These are phyloP conservation scores for Alternaria ventricosa DNA, from an alignment of 2,329 filamentous ascomycete genomes.

Conservation along the genomic window DNA sequence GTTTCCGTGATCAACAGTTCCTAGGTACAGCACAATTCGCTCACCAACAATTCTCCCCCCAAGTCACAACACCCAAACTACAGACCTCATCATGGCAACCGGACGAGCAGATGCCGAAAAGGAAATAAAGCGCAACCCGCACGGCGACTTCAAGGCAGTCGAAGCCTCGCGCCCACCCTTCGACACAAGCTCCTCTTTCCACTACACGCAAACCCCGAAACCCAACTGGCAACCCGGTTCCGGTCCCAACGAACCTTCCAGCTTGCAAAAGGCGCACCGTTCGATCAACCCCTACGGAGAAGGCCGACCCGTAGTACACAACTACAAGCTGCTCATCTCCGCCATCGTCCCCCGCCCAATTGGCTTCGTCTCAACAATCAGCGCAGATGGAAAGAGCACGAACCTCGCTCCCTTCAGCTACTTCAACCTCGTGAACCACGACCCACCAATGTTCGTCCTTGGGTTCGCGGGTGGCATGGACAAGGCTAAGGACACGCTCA, in stretches of 20 bases:
- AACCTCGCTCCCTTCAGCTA: constrained; percentile 92
- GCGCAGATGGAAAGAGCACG: constrained; percentile 65
- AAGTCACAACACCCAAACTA: not conserved
- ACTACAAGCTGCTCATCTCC: constrained; percentile 93
- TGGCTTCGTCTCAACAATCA: constrained; percentile 65
- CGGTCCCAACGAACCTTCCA: constrained; percentile 67
- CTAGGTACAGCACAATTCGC: not conserved
- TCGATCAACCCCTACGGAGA: constrained; percentile 81
- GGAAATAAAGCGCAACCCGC: constrained; percentile 66
- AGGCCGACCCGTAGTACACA: constrained; percentile 70
- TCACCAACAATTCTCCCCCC: not conserved
- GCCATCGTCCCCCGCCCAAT: constrained; percentile 84
- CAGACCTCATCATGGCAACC: constrained; percentile 18
- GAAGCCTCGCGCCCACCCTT: constrained; percentile 71
- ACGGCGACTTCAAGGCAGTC: constrained; percentile 76
- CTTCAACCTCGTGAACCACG: constrained; percentile 82
- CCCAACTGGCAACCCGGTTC: constrained; percentile 71
- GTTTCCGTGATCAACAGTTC: not conserved
- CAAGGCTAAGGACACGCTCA: constrained; percentile 77
- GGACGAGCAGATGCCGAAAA: constrained; percentile 55
- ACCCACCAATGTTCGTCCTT: constrained; percentile 81
- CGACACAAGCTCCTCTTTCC: constrained; percentile 57
- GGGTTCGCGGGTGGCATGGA: constrained; percentile 65
- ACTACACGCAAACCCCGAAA: constrained; percentile 67
- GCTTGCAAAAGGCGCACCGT: constrained; percentile 66